phyloP scores from a whole-genome alignment of 352 stramenopile genomes.

The Pythium folliculosum region DNA sequence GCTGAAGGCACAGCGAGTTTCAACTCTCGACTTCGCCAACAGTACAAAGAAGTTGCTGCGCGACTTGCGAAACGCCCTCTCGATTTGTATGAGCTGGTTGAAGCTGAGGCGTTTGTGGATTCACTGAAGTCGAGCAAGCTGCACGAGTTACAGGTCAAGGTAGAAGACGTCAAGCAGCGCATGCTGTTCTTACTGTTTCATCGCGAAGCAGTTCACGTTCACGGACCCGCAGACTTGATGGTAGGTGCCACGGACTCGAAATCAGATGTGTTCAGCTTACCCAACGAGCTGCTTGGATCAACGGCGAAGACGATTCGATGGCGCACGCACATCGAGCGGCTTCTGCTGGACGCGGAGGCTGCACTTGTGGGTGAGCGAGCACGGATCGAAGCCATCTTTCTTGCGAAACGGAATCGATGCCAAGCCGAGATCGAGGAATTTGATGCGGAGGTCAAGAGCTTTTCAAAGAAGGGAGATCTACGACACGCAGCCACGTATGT shows the following conservation, averaged over 20 bases:
- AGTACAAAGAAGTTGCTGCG: conserved; percentile 77
- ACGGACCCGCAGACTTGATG: not conserved
- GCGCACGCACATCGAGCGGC: conserved; percentile 54
- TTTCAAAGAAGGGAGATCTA: conserved; percentile 78
- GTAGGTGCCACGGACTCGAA: not conserved
- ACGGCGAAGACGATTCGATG: conserved; percentile 73
- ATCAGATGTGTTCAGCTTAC: conserved; percentile 11
- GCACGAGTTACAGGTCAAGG: conserved; percentile 46
- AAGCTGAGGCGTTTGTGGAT: conserved; percentile 58
- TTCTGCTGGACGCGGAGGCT: conserved; percentile 56
- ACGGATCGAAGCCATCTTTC: conserved; percentile 71
- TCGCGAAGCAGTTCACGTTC: conserved; percentile 41
- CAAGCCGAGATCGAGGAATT: conserved; percentile 78
- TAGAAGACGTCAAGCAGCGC: conserved; percentile 52
- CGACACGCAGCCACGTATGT: conserved; percentile 77
- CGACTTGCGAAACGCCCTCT: conserved; percentile 59
- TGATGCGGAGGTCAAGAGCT: conserved; percentile 61
- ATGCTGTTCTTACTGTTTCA: conserved; percentile 73
- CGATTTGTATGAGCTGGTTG: conserved; percentile 75
- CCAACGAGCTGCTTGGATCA: conserved; percentile 48
- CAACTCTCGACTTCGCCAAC: conserved; percentile 57
- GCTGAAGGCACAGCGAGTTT: conserved; percentile 46
- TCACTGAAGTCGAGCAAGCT: conserved; percentile 48
- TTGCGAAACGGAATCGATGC: conserved; percentile 69
- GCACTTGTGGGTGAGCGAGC: conserved; percentile 58